These are phyloP conservation scores for Cajanus cajan DNA, from an alignment of 306 rosid genomes.

Conservation along the genomic window DNA sequence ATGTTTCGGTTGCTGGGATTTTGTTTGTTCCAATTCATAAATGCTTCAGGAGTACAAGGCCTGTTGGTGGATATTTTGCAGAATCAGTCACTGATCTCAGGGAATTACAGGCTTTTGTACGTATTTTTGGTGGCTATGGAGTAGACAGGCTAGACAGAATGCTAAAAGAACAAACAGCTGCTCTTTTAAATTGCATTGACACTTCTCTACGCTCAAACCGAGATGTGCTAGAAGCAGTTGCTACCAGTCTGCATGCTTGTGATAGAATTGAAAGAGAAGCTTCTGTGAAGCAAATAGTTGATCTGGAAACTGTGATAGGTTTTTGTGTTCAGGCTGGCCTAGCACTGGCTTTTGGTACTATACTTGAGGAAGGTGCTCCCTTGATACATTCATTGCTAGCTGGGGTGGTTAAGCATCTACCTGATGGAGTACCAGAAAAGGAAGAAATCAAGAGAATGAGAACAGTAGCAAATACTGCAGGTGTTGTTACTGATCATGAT, in stretches of 20 bases:
- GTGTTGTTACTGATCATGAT: constrained; percentile 72
- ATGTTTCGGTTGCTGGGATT: constrained; percentile 90
- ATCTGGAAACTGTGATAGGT: constrained; percentile 80
- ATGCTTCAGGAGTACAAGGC: constrained; percentile 96
- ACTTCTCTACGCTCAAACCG: constrained; percentile 87
- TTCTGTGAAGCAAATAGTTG: constrained; percentile 81
- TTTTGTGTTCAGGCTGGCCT: constrained; percentile 95
- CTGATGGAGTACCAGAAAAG: constrained; percentile 83
- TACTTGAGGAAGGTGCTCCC: constrained; percentile 88
- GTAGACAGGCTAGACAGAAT: constrained; percentile 89
- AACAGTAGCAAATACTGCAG: constrained; percentile 80
- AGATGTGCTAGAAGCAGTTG: constrained; percentile 82
- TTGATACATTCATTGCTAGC: constrained; percentile 74
- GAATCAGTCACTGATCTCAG: constrained; percentile 91
- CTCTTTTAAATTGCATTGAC: constrained; percentile 95
- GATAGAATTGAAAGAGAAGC: constrained; percentile 88
- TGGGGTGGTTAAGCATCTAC: constrained; percentile 81
- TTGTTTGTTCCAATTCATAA: constrained; percentile 89
- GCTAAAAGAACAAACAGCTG: constrained; percentile 99
- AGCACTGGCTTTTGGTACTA: constrained; percentile 87
- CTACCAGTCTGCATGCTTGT: constrained; percentile 83
- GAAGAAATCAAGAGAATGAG: constrained; percentile 74
- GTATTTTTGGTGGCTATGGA: constrained; percentile 93
- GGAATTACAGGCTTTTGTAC: constrained; percentile 87
- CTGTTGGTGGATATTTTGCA: constrained; percentile 99